Evolutionary conservation across 495 filamentous ascomycete genomes (phyloP).

Genomic region (Penicillium maclennaniae): DNA sequence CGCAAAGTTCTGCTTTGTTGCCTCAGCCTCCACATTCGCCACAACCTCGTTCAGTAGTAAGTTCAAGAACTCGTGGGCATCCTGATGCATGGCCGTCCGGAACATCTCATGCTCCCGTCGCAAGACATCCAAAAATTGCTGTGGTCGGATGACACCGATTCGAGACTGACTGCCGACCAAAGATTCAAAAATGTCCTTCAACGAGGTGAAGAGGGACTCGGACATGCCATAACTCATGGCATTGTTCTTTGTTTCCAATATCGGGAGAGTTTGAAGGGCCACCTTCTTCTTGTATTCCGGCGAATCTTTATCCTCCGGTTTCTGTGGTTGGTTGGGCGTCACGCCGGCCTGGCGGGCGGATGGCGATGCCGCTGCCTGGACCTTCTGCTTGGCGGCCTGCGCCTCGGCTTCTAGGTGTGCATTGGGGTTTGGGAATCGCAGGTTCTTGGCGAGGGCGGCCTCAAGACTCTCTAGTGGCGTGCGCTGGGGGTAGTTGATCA

Average conservation of each 20-base stretch:
- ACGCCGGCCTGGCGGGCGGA: slow-evolving; percentile 47
- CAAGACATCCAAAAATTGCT: slow-evolving; percentile 89
- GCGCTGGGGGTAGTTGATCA: slow-evolving; percentile 81
- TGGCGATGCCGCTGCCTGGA: slow-evolving; percentile 22
- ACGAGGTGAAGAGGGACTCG: slow-evolving; percentile 86
- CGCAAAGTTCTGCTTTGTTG: slow-evolving; percentile 47
- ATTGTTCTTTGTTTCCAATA: slow-evolving; percentile 78
- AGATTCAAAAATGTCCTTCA: slow-evolving; percentile 95
- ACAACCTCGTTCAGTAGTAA: slow-evolving; percentile 95
- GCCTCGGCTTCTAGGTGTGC: slow-evolving; percentile 42
- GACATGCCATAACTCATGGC: slow-evolving; percentile 82
- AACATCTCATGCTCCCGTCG: slow-evolving; percentile 97
- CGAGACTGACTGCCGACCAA: slow-evolving; percentile 76
- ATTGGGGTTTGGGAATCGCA: slow-evolving; percentile 44
- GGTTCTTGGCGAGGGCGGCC: slow-evolving; percentile 41
- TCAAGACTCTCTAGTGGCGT: slow-evolving; percentile 54
- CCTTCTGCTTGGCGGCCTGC: slow-evolving; percentile 43
- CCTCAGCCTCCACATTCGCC: slow-evolving; percentile 82
- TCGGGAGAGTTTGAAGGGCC: slow-evolving; percentile 79
- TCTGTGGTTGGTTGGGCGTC: slow-evolving; percentile 56
- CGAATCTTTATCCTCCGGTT: slow-evolving; percentile 74
- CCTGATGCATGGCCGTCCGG: slow-evolving; percentile 92
- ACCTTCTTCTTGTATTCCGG: slow-evolving; percentile 97
- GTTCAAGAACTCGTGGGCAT: slow-evolving; percentile 96
- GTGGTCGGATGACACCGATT: slow-evolving; percentile 87